Evolutionary conservation across 1,284 basidiomycete species (phyloP).

Genomic region (Ustilago sp.): DNA sequence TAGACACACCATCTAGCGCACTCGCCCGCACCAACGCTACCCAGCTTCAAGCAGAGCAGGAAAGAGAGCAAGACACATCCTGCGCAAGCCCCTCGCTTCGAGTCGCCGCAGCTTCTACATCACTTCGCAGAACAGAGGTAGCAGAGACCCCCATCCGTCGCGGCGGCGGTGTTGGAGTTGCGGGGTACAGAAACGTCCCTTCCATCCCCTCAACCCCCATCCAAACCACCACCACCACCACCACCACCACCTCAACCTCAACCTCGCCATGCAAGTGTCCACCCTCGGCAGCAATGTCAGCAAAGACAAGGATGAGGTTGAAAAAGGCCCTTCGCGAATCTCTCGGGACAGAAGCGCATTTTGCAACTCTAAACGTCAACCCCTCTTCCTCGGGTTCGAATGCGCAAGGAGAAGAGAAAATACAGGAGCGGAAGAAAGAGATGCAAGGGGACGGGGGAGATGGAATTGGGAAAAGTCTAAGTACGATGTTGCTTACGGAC

Average conservation of each 20-base stretch:
- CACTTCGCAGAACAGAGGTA: background rate
- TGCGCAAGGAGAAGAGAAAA: background rate
- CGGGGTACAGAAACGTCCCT: constrained; percentile 15
- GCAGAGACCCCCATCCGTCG: constrained; percentile 23
- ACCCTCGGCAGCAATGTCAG: constrained; percentile 30
- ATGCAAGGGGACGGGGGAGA: background rate
- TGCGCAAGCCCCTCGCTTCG: constrained; percentile 37
- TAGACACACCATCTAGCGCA: constrained; percentile 24
- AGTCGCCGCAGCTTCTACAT: constrained; percentile 11
- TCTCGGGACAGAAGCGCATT: constrained; percentile 34
- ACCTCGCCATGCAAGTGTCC: constrained; percentile 20
- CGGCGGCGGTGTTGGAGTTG: background rate
- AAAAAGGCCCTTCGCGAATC: constrained; percentile 40
- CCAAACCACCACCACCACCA: too few species aligned
- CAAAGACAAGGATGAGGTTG: constrained; percentile 24
- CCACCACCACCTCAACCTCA: constrained; percentile 9
- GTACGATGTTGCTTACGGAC: constrained; percentile 35
- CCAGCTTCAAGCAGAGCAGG: background rate
- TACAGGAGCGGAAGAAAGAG: background rate
- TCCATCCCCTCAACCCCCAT: constrained; percentile 33
- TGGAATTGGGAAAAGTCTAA: constrained; percentile 16
- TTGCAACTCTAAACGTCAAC: constrained; percentile 20
- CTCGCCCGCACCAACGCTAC: background rate
- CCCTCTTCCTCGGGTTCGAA: background rate
- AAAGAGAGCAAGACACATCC: constrained; percentile 11